Evolutionary conservation across 1,284 basidiomycete genomes (phyloP), one percentile per base, ranked within the genome.

Genomic region (Cystobasidium sp.): DNA sequence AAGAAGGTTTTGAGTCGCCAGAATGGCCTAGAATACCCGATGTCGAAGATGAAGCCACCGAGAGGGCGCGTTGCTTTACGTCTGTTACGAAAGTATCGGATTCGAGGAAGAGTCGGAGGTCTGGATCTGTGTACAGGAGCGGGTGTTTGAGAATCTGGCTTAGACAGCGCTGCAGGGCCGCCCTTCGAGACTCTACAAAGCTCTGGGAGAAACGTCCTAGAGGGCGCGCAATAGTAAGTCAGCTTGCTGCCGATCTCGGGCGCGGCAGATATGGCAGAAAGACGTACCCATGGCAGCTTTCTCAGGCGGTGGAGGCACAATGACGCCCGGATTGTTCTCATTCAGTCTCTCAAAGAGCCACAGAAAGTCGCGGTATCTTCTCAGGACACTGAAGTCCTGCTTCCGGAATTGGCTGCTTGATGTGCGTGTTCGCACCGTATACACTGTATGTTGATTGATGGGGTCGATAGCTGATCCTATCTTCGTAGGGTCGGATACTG

Each of bases 321-420:
- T 91, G 5, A 98, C 94, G 3, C 96, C 97, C 0, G 97, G 95
- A 80, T 99, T 98, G 84, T 97, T 98, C 79, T 85, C 82, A 0
- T 90, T 91, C 0, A 99, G 86, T 0, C 90, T 90, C 79, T 96
- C 94, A 81, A 93, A 97, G 0, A 99, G 84, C 96, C 97, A 99
- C 22, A 97, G 86, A 81, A 99, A 99, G 83, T 99, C 97, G 22
- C 92, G 93, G 83, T 97, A 99, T 24, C 96, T 89, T 20, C 96
- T 88, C 7, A 99, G 88, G 47, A 97, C 94, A 4, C 94, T 94
- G 81, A 95, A 93, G 1, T 88, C 85, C 1, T 89, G 88, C 83
- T 92, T 92, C 75, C 88, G 88, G 83, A 88, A 96, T 53, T 90
- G 84, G 0, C 91, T 89, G 0, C 92, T 94, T 14, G 89, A 91